phyloP scores from a whole-genome alignment of 208 protist genomes.

The Lotmaria passim region DNA sequence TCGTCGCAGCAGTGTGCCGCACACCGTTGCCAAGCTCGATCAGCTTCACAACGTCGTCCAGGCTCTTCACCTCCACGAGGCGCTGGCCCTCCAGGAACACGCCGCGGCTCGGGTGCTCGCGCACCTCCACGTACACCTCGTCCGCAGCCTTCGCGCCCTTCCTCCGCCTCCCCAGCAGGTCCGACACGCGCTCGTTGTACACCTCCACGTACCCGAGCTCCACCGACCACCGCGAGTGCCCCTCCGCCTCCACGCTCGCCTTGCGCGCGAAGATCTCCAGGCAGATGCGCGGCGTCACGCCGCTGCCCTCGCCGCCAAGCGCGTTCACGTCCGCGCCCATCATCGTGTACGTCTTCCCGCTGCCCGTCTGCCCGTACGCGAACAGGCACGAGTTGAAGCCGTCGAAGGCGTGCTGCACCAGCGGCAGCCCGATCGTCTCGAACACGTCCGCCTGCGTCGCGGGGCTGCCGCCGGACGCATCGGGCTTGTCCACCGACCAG shows the following conservation, averaged over 20 bases:
- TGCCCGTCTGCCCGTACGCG: constrained; percentile 92
- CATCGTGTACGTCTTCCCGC: constrained; percentile 96
- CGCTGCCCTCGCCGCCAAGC: constrained; percentile 39
- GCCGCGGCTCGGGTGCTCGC: constrained; percentile 42
- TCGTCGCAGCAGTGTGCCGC: constrained; percentile 80
- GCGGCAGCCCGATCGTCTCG: constrained; percentile 51
- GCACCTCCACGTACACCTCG: constrained; percentile 76
- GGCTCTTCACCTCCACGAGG: constrained; percentile 42
- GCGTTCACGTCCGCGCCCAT: constrained; percentile 56
- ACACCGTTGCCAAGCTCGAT: constrained; percentile 64
- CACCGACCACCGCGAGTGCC: constrained; percentile 56
- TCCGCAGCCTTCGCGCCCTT: constrained; percentile 45
- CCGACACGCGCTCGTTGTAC: constrained; percentile 87
- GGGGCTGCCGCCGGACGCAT: constrained; percentile 35
- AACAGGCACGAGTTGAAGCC: constrained; percentile 90
- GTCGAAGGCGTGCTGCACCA: constrained; percentile 58
- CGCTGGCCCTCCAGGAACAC: constrained; percentile 50
- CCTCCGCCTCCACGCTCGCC: constrained; percentile 31
- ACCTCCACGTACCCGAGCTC: constrained; percentile 84
- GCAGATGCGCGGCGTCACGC: constrained; percentile 73
- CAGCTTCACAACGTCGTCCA: constrained; percentile 57
- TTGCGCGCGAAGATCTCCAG: constrained; percentile 68
- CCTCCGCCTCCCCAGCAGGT: constrained; percentile 64
- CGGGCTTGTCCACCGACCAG: constrained; percentile 50
- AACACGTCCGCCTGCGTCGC: constrained; percentile 67